Conservation (phyloP, 2,329 filamentous ascomycete genomes). For the Fonsecaea pedrosoi region DNA sequence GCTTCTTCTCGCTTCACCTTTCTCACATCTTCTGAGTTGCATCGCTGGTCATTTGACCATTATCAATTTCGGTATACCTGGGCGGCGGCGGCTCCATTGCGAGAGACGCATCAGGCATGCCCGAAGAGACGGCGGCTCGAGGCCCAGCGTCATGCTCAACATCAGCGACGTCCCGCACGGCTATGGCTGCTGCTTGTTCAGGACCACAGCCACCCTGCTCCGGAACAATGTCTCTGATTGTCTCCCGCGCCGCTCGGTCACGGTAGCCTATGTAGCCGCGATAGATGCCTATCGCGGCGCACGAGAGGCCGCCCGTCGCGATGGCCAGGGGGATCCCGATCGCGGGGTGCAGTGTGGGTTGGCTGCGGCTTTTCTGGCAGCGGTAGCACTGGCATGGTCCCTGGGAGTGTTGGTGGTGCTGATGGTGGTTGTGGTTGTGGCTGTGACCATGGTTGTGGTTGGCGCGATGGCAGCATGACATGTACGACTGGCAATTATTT, state of each 20-base stretch:
- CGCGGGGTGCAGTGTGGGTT: conserved; percentile 2
- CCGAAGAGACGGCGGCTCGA: neutral
- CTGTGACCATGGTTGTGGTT: too few relatives aligned
- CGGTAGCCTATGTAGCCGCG: neutral
- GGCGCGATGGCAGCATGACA: neutral
- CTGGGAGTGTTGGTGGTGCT: neutral
- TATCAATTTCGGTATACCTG: neutral
- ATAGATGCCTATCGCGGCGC: conserved; percentile 10
- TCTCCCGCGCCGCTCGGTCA: neutral
- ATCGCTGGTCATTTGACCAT: neutral
- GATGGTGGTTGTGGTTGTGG: too few relatives aligned
- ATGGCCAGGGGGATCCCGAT: conserved; percentile 11
- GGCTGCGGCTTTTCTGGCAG: neutral
- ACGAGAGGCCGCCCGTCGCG: conserved; percentile 13
- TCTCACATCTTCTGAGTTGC: neutral
- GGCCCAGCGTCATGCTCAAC: neutral
- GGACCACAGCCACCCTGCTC: neutral
- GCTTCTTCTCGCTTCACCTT: neutral
- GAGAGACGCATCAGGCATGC: neutral
- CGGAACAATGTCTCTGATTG: neutral
- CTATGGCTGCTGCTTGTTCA: neutral
- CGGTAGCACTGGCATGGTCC: conserved; percentile 4
- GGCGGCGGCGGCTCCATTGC: conserved; percentile 1
- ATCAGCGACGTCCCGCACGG: neutral
- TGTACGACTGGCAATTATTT: neutral